Evolutionary conservation across 495 filamentous ascomycete genomes (phyloP), one percentile per base, ranked within the genome.

Genomic region (Immersiella caudata): DNA sequence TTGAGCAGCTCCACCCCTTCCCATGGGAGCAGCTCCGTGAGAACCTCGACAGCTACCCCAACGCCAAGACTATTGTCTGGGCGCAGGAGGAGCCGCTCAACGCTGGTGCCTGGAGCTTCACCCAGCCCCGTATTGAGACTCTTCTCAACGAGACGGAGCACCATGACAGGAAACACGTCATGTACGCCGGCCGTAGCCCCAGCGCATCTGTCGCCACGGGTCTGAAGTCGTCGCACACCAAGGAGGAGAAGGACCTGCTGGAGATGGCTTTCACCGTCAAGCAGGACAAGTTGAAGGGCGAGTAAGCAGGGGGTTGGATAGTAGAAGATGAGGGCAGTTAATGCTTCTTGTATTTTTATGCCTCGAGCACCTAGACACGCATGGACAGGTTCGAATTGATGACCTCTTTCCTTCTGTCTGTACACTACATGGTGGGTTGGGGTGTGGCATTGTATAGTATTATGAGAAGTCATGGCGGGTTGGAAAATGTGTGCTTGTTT

Each of bases 1-100:
- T 99, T 72, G 95, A 99, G 83, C 95, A 99, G 83, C 87, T 99
- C 29, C 91, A 98, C 81, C 95, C 95, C 73, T 99, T 99, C 93
- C 95, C 95, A 6, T 99, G 95, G 94, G 90, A 91, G 70, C 92
- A 94, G 82, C 88, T 99, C 54, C 89, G 90, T 79, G 94, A 97
- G 77, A 97, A 97, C 84, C 84, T 99, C 33, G 93, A 99, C 82
- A 86, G 80, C 81, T 99, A 99, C 82, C 91, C 93, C 78, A 98
- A 98, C 77, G 93, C 95, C 75, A 90, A 96, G 84, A 91, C 93
- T 68, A 94, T 99, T 67, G 92, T 98, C 66, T 99, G 93, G 93
- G 86, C 84, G 66, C 95, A 99, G 82, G 95, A 99, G 81, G 95
- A 99, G 82, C 95, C 95, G 36, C 86, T 99, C 62, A 99, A 99